These are phyloP conservation scores for Penicillium odoratum DNA, from an alignment of 495 filamentous ascomycete genomes.

Conservation along the genomic window DNA sequence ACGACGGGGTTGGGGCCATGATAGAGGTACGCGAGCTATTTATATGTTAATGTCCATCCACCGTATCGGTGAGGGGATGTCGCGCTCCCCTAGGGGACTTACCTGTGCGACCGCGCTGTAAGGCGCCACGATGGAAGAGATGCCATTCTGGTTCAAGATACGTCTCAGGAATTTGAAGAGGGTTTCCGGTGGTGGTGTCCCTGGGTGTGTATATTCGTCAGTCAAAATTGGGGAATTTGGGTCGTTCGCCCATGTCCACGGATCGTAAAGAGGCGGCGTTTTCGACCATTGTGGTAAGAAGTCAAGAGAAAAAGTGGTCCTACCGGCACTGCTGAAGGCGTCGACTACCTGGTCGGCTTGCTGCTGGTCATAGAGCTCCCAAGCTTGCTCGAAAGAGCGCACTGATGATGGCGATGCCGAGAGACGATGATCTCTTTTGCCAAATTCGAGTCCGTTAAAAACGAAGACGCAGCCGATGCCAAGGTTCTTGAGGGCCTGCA, in stretches of 20 bases:
- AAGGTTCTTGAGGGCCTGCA: conserved; percentile 63
- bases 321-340: conserved; percentile 82
- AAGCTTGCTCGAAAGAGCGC: conserved; percentile 62
- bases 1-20: conserved; percentile 65
- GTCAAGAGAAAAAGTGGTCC: conserved; percentile 19
- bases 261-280: conserved; percentile 1
- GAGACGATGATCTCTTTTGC: conserved; percentile 61
- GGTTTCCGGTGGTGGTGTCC: conserved; percentile 56
- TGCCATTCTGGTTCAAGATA: conserved; percentile 63
- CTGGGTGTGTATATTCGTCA: conserved; percentile 34
- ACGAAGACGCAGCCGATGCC: conserved; percentile 74
- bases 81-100: conserved; percentile 9
- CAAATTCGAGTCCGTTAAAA: conserved; percentile 81
- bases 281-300: conserved; percentile 4
- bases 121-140: conserved; percentile 84
- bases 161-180: conserved; percentile 74
- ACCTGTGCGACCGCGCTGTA: conserved; percentile 91
- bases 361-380: conserved; percentile 82
- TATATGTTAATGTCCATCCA: conserved; percentile 4
- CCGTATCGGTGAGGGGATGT: neutral
- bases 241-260: neutral
- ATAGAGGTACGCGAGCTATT: conserved; percentile 79
- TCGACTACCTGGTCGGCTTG: conserved; percentile 75
- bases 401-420: conserved; percentile 45
- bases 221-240: conserved; percentile 1